A percentile compares a stretch with the other conserved stretches of the same genome.
Evolutionary conservation across 164 flowering plant genomes (phyloP).

Genomic region (Annona squamosa): DNA sequence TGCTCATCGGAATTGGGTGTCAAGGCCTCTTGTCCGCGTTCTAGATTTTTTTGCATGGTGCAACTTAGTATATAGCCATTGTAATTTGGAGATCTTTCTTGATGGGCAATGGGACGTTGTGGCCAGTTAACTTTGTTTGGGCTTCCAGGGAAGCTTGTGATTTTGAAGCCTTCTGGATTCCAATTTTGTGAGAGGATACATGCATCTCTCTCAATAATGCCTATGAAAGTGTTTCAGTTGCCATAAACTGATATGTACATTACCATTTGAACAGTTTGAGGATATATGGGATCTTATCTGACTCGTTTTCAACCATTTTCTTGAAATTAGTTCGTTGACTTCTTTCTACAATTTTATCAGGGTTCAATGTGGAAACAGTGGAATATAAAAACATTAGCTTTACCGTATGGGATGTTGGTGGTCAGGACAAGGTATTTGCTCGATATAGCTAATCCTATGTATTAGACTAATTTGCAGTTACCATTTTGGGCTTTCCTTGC

Average conservation of each 20-base stretch:
- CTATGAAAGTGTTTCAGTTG: not conserved
- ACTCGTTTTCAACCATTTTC: not conserved
- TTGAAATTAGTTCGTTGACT: not conserved
- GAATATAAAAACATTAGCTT: conserved; percentile 8
- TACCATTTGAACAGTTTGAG: not conserved
- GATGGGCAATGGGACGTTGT: not conserved
- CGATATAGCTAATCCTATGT: not conserved
- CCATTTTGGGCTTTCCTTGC: not conserved
- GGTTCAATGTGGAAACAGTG: conserved; percentile 8
- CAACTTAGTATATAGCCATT: too few species aligned
- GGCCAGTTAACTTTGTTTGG: not conserved
- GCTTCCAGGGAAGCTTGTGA: not conserved
- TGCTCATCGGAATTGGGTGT: too few species aligned
- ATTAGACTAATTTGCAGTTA: not conserved
- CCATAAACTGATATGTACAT: not conserved
- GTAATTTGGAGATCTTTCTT: too few species aligned
- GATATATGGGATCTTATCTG: not conserved
- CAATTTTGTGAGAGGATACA: not conserved
- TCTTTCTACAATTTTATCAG: conserved; percentile 7
- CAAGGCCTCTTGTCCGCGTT: too few species aligned
- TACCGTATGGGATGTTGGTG: conserved; percentile 6
- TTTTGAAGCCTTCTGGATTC: not conserved
- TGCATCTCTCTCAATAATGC: not conserved
- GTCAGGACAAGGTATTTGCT: conserved; percentile 10
- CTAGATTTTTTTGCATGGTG: too few species aligned